phyloP scores from a whole-genome alignment of 139 green algal species.

The Tetratostichococcus sp. region DNA sequence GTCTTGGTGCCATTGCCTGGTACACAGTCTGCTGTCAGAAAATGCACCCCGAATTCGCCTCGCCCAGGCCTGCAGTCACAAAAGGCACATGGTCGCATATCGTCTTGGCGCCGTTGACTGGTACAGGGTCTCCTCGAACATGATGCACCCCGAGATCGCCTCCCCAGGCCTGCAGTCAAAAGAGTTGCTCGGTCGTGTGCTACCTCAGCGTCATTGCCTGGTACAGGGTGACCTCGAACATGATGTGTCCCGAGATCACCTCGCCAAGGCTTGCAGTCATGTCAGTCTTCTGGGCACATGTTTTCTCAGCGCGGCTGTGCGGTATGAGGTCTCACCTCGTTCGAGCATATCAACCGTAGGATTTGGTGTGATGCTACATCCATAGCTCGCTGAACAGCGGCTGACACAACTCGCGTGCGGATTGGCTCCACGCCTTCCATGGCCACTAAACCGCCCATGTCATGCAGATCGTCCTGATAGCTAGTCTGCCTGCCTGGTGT shows the following conservation, averaged over 20 bases:
- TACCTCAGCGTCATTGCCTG: no score
- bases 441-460: conserved; percentile 82
- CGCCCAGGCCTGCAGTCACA: not conserved
- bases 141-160: conserved; percentile 88
- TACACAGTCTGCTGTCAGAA: conserved; percentile 97
- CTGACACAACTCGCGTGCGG: conserved; percentile 71
- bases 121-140: conserved; percentile 97
- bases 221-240: no score
- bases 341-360: no score
- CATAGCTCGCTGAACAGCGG: conserved; percentile 86
- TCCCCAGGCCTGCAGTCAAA: conserved; percentile 65
- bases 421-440: conserved; percentile 85
- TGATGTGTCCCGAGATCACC: no score
- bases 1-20: conserved; percentile 44
- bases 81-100: no score
- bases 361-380: no score
- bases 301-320: no score
- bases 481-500: conserved; percentile 10
- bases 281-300: no score
- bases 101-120: conserved; percentile 48
- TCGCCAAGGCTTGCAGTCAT: no score
- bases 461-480: no score
- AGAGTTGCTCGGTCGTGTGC: no score
- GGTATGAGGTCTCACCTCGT: no score
- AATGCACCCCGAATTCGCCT: conserved; percentile 90